Evolutionary conservation across 1,139 yeast species (phyloP).

Genomic region (Candida freyschussii): DNA sequence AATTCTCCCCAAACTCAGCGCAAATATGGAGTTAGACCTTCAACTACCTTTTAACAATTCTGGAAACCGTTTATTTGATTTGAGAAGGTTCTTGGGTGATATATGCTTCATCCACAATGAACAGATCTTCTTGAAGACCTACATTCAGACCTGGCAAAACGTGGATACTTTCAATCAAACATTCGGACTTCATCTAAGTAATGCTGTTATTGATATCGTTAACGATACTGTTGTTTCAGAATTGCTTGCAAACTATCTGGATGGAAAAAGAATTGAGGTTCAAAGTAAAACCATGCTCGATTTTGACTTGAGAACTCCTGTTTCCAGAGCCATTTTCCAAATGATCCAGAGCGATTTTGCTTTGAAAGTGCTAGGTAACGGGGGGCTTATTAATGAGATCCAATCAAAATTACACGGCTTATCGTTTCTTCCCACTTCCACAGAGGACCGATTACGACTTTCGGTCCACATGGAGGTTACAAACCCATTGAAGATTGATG

Average conservation of each 20-base stretch:
- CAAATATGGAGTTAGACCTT: constrained; percentile 3
- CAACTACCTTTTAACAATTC: constrained; percentile 10
- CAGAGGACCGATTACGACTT: constrained; percentile 17
- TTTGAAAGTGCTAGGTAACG: constrained; percentile 8
- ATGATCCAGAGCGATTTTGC: constrained; percentile 18
- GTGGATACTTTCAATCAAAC: constrained; percentile 7
- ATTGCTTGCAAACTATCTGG: constrained; percentile 6
- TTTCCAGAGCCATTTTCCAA: constrained; percentile 24
- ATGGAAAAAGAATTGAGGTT: constrained; percentile 11
- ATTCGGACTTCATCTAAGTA: constrained; percentile 5
- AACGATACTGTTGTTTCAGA: constrained; percentile 5
- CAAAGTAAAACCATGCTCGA: constrained; percentile 17
- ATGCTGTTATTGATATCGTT: constrained; percentile 7
- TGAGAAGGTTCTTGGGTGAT: constrained; percentile 14
- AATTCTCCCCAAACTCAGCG: constrained; percentile 10
- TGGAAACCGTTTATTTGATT: constrained; percentile 21
- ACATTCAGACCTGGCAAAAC: constrained; percentile 18
- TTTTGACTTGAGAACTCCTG: constrained; percentile 25
- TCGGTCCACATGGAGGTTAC: constrained; percentile 32
- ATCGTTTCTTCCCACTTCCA: constrained; percentile 27
- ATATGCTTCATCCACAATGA: constrained; percentile 10
- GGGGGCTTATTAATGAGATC: constrained; percentile 20
- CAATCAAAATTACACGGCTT: constrained; percentile 29
- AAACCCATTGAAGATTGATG: constrained; percentile 34
- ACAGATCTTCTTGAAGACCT: constrained; percentile 12